These are phyloP conservation scores for Rhizopogon roseolus DNA, from an alignment of 768 basidiomycete species.

Conservation along the genomic window DNA sequence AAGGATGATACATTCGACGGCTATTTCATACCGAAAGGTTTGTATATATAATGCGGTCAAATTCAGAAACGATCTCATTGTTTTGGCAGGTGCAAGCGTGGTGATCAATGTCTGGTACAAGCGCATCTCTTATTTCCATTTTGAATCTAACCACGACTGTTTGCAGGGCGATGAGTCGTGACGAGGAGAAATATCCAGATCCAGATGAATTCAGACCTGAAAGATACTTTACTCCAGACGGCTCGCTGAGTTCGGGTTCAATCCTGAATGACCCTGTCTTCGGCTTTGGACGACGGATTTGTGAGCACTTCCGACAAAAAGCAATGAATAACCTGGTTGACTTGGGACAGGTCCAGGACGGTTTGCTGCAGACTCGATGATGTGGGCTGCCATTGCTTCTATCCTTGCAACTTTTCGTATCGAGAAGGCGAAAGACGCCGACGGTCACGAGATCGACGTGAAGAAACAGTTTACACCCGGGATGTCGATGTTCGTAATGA, in stretches of 20 bases:
- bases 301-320: not conserved
- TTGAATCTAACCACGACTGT: not conserved
- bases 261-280: not conserved
- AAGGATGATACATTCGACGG: constrained; percentile 37
- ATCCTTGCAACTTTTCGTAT: constrained; percentile 18
- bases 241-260: constrained; percentile 1
- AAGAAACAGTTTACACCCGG: not conserved
- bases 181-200: constrained; percentile 20
- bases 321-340: not conserved
- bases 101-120: constrained; percentile 16
- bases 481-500: not conserved
- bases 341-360: constrained; percentile 3
- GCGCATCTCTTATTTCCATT: not conserved
- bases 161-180: constrained; percentile 17
- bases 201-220: constrained; percentile 29
- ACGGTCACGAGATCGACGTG: not conserved
- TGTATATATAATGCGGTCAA: not conserved
- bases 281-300: constrained; percentile 4
- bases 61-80: not conserved
- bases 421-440: not conserved
- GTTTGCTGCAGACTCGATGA: constrained; percentile 1
- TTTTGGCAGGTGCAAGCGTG: constrained; percentile 12
- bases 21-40: constrained; percentile 49
- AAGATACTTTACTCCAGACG: constrained; percentile 20
- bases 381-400: constrained; percentile 4